Conservation (phyloP, 2,329 filamentous ascomycete species). For the Mycogone perniciosa region DNA sequence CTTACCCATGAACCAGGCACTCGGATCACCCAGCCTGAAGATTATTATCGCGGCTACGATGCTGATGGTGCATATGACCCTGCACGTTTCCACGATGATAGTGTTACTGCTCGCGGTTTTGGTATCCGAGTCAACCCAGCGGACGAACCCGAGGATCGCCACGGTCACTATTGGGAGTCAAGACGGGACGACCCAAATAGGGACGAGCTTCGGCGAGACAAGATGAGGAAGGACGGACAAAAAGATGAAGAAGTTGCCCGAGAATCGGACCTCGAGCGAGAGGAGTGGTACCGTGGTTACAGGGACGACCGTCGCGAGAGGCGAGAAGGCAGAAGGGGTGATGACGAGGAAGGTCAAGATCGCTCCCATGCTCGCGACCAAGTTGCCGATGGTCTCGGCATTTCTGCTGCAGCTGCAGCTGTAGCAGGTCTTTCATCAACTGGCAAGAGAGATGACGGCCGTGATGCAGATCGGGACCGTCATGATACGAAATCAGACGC, state of each 20-base stretch:
- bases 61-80: constrained; percentile 39
- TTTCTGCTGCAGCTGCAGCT: constrained; percentile 36
- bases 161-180: constrained; percentile 31
- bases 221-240: constrained; percentile 18
- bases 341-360: constrained; percentile 34
- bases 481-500: constrained; percentile 11
- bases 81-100: constrained; percentile 40
- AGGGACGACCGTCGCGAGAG: constrained; percentile 25
- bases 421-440: constrained; percentile 38
- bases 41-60: constrained; percentile 43
- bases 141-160: constrained; percentile 36
- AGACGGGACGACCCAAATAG: constrained; percentile 22
- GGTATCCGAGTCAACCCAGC: constrained; percentile 41
- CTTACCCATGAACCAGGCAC: constrained; percentile 46
- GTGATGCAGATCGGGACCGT: constrained; percentile 21
- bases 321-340: constrained; percentile 24
- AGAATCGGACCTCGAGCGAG: constrained; percentile 23
- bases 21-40: constrained; percentile 39
- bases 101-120: constrained; percentile 42
- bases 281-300: constrained; percentile 24
- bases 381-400: constrained; percentile 41
- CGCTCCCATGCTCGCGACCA: constrained; percentile 41
- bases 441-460: constrained; percentile 34
- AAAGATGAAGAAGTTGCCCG: constrained; percentile 24
- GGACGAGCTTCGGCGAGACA: constrained; percentile 4